Base-by-base conservation (phyloP, 345 rosid species). In the Clarkia xantiana region DNA sequence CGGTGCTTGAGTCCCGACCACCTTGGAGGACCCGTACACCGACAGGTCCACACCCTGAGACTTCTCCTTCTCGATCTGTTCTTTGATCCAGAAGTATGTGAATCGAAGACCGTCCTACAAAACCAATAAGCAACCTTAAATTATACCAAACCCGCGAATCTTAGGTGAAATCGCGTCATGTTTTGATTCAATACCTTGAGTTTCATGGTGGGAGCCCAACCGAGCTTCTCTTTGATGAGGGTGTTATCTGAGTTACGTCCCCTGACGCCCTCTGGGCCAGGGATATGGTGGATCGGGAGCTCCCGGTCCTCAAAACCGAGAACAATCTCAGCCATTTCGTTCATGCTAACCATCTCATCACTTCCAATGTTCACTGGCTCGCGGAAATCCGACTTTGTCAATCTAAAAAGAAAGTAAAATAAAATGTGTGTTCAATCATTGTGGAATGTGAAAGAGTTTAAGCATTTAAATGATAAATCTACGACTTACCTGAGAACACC, bases 321-420 rank as follows among this genome's bases (percentile, higher is more conserved):
- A 61, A 91, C 94, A 60, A 84, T 91, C 77, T 84, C 95, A 13
- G 98, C 98, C 96, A 91, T 86, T 68, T 80, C 95, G 53, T 91
- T 91, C 98, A 91, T 86, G 84, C 98, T 84, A 53, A 91, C 98
- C 96, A 86, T 86, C 78, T 91, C 98, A 71, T 91, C 98, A 23
- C 98, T 91, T 61, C 96, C 98, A 9, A 91, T 91, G 75, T 91
- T 91, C 59, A 91, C 86, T 0, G 98, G 96, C 84, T 91, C 98
- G 16, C 82, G 93, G 76, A 91, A 91, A 66, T 91, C 95, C 14
- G 98, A 86, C 70, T 84, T 91, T 0, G 95, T 91, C 77, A 91
- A 76, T 63, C 98, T 91, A 29, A 44, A 52, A 11, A 3, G 45
- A 29, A 29, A n/a, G n/a, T n/a, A n/a, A n/a, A n/a, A n/a, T n/a